Evolutionary conservation across 345 rosid genomes (phyloP), one percentile per base, ranked within the genome.

Genomic region (Eucalyptus pumila): DNA sequence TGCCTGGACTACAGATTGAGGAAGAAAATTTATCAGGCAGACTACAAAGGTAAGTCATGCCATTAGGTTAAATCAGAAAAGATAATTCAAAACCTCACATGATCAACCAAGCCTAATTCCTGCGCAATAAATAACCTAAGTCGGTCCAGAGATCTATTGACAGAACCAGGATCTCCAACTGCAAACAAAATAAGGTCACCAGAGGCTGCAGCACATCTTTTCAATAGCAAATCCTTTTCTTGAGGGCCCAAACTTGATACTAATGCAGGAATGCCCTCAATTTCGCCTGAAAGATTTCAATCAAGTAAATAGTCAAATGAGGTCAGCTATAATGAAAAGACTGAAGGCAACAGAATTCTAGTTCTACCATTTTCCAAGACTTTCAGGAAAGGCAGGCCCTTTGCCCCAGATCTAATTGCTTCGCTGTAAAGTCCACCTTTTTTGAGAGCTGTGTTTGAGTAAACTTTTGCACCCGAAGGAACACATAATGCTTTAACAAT

Each of bases 101-200:
- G 88, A 91, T 98, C 98, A 90, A 97, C 91, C 93, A 97, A 94
- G 89, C 92, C 97, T 92, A 97, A 92, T 89, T 94, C 94, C 90
- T 95, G 93, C 86, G 97, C 99, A 17, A 96, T 89, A 89, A 93
- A 93, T 87, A 93, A 88, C 93, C 99, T 94, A 72, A 97, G 94
- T 65, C 96, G 94, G 90, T 95, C 99, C 44, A 98, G 93, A 60
- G 98, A 95, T 92, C 93, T 97, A 89, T 94, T 94, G 81, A 97
- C 99, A 56, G 96, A 93, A 89, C 95, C 87, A 83, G 89, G 95
- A 92, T 93, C 91, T 80, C 99, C 99, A 40, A 96, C 97, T 72
- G 97, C 99, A 93, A 98, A 98, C 94, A 98, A 92, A 62, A 97
- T 94, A 89, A 98, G 97, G 91, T 97, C 98, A 89, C 98, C 98